Evolutionary conservation across 805 yeast genomes (phyloP).

Genomic region (Saturnispora gosingensis): DNA sequence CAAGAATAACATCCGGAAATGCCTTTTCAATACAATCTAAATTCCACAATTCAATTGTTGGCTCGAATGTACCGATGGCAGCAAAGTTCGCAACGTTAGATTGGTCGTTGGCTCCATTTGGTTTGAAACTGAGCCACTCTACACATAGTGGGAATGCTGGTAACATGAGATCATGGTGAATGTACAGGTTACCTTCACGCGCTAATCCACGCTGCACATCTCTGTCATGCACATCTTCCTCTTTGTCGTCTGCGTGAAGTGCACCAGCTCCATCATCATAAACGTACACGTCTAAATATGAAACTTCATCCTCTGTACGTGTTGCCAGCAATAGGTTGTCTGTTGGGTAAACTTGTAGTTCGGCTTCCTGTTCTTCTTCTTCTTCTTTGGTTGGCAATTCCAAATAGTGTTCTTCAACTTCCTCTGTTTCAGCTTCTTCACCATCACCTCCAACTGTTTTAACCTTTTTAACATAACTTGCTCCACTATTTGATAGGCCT

Average conservation of each 20-base stretch:
- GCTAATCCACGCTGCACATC: slow-evolving; percentile 65
- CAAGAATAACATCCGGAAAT: slow-evolving; percentile 87
- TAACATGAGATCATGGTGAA: slow-evolving; percentile 93
- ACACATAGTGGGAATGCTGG: slow-evolving; percentile 96
- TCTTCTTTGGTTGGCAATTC: slow-evolving; percentile 58
- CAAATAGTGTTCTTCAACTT: slow-evolving; percentile 52
- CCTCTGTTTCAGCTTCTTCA: slow-evolving; percentile 26
- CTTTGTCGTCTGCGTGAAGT: slow-evolving; percentile 42
- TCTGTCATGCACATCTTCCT: slow-evolving; percentile 54
- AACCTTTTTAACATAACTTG: slow-evolving; percentile 41
- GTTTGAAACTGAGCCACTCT: slow-evolving; percentile 83
- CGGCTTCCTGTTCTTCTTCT: slow-evolving; percentile 66
- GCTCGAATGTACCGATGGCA: slow-evolving; percentile 95
- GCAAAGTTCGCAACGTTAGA: slow-evolving; percentile 75
- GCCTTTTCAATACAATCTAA: slow-evolving; percentile 87
- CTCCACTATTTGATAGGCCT: slow-evolving; percentile 52
- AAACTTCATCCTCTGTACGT: slow-evolving; percentile 92
- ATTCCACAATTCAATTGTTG: slow-evolving; percentile 96
- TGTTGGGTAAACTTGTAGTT: slow-evolving; percentile 77
- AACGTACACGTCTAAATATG: slow-evolving; percentile 85
- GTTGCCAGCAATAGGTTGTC: slow-evolving; percentile 87
- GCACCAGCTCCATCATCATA: slow-evolving; percentile 92
- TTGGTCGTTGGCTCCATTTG: slow-evolving; percentile 37
- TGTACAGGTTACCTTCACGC: slow-evolving; percentile 71
- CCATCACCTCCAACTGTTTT: slow-evolving; percentile 37